Evolutionary conservation across 805 yeast species (phyloP).

Genomic region (Blastobotrys attinorum): DNA sequence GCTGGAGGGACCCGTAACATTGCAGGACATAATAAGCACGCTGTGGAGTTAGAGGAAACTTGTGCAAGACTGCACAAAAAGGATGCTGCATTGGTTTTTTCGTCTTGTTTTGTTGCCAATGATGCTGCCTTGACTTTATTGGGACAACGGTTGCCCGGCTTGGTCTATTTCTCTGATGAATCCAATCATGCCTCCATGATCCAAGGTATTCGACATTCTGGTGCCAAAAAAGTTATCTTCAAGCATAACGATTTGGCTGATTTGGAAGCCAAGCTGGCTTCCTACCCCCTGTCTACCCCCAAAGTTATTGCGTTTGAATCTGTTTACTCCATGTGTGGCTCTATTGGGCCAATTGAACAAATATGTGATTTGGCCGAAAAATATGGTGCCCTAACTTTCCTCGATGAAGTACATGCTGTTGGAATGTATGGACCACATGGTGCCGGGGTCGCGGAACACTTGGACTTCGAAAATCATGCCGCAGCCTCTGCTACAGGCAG

Average conservation of each 20-base stretch:
- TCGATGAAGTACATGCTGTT: conserved; percentile 98
- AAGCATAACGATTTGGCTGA: conserved; percentile 84
- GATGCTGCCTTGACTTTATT: conserved; percentile 88
- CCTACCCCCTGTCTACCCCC: conserved; percentile 81
- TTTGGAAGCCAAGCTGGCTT: conserved; percentile 68
- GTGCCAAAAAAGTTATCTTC: conserved; percentile 80
- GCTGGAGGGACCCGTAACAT: conserved; percentile 99
- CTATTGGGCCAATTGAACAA: conserved; percentile 85
- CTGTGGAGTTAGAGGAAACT: conserved; percentile 80
- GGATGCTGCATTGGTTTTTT: conserved; percentile 89
- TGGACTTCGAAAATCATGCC: conserved; percentile 79
- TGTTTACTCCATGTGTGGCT: conserved; percentile 98
- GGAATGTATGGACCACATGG: conserved; percentile 99
- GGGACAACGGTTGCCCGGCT: conserved; percentile 83
- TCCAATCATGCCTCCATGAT: conserved; percentile 98
- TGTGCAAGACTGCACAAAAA: conserved; percentile 87
- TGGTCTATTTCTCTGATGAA: conserved; percentile 89
- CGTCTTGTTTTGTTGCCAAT: conserved; percentile 94
- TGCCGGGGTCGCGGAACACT: conserved; percentile 98
- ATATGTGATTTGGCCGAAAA: conserved; percentile 95
- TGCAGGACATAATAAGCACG: conserved; percentile 92
- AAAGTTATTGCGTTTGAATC: conserved; percentile 95
- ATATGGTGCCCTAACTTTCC: conserved; percentile 92
- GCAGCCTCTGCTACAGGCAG: conserved; percentile 47
- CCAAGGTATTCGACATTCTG: conserved; percentile 86